Conservation (phyloP, 2,329 filamentous ascomycete genomes). For the Neopestalotiopsis sp. region DNA sequence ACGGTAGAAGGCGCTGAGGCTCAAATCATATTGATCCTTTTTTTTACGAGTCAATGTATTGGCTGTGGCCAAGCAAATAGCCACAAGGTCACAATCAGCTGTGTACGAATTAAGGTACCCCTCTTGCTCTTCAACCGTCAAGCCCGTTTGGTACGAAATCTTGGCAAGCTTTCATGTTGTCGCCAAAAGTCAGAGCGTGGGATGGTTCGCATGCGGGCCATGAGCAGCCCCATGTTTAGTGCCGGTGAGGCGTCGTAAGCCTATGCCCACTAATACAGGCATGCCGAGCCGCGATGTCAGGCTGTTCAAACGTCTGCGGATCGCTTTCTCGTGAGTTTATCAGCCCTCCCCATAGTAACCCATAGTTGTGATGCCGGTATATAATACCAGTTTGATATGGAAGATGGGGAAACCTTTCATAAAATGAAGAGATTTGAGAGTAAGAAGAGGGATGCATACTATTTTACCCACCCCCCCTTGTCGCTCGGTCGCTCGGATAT, state of each 20-base stretch:
- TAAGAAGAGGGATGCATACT: not conserved
- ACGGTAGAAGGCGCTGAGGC: not conserved
- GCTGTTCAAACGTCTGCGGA: not conserved
- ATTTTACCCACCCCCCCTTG: not conserved
- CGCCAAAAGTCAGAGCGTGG: not conserved
- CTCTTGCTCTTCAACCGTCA: not conserved
- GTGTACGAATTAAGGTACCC: not conserved
- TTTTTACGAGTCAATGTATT: no score
- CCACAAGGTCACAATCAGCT: no score
- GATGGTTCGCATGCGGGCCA: not conserved
- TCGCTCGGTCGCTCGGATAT: not conserved
- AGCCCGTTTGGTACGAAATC: not conserved
- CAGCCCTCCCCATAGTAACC: not conserved
- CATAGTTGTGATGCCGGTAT: not conserved
- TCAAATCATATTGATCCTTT: no score
- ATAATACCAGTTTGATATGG: not conserved
- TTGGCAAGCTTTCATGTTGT: not conserved
- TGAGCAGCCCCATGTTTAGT: not conserved
- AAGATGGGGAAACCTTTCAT: not conserved
- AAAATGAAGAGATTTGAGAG: not conserved
- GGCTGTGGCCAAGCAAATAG: no score
- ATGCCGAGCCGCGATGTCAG: not conserved
- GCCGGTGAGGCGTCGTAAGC: conserved; percentile 1
- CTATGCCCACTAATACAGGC: not conserved
- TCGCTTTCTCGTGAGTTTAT: not conserved